Evolutionary conservation across 305 asterid species (phyloP).

Genomic region (Rubia peregrina): DNA sequence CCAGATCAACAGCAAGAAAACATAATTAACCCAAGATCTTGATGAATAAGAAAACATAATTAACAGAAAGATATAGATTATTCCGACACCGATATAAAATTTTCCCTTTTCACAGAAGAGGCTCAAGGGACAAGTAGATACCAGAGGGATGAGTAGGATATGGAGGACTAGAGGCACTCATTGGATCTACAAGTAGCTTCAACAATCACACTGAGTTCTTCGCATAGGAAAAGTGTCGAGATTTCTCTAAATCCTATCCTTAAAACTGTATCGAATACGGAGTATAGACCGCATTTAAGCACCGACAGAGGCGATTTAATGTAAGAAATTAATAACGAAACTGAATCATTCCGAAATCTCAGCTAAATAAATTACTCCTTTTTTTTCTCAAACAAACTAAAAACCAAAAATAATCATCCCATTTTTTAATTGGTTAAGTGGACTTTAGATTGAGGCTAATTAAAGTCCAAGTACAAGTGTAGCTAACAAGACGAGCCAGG

Average conservation of each 20-base stretch:
- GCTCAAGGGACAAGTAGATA: neutral
- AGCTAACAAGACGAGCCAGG: neutral
- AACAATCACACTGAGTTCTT: neutral
- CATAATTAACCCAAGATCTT: neutral
- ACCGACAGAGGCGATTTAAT: no score
- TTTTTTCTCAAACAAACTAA: no score
- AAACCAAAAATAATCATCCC: no score
- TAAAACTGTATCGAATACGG: no score
- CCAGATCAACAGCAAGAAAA: neutral
- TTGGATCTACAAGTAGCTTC: neutral
- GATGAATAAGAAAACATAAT: neutral
- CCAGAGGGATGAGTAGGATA: neutral
- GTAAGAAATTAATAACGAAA: no score
- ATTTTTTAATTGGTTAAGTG: no score
- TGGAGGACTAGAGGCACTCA: neutral
- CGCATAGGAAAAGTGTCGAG: neutral
- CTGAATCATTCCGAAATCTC: no score
- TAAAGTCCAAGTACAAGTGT: neutral
- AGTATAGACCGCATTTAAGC: no score
- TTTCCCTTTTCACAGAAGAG: neutral
- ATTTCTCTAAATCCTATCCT: no score
- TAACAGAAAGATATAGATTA: neutral
- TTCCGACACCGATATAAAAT: no score
- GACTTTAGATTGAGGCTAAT: neutral
- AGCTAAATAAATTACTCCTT: no score